Evolutionary conservation across 306 rosid genomes (phyloP).

Genomic region (Dicorynia guianensis): DNA sequence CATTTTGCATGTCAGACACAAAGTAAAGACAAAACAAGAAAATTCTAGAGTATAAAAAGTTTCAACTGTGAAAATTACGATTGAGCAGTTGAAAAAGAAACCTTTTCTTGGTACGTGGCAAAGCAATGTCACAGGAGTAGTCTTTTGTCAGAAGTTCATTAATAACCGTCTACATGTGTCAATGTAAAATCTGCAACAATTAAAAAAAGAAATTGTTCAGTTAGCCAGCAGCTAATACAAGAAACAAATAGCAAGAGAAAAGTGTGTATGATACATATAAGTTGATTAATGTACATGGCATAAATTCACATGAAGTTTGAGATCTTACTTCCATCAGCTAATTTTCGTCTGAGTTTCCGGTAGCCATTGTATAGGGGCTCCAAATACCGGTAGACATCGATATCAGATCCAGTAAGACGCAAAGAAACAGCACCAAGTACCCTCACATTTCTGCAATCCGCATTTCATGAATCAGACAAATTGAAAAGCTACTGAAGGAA

Average conservation of each 20-base stretch:
- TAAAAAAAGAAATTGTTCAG: slow-evolving; percentile 4
- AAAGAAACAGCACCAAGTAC: slow-evolving; percentile 91
- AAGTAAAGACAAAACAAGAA: neutral
- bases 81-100: neutral
- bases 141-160: slow-evolving; percentile 92
- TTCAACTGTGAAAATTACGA: neutral
- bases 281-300: neutral
- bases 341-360: slow-evolving; percentile 73
- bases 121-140: slow-evolving; percentile 90
- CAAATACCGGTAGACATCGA: slow-evolving; percentile 83
- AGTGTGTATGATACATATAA: neutral
- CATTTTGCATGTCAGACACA: neutral
- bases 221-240: slow-evolving; percentile 3
- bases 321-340: slow-evolving; percentile 83
- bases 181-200: slow-evolving; percentile 66
- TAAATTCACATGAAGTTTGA: neutral
- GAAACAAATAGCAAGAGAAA: neutral
- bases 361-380: slow-evolving; percentile 93
- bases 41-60: neutral
- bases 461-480: neutral
- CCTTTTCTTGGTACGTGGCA: slow-evolving; percentile 96
- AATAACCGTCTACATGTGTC: slow-evolving; percentile 96
- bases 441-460: slow-evolving; percentile 76
- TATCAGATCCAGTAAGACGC: slow-evolving; percentile 90
- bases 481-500: neutral